Evolutionary conservation across 2,329 filamentous ascomycete genomes (phyloP).

Genomic region (Phoma sp.): DNA sequence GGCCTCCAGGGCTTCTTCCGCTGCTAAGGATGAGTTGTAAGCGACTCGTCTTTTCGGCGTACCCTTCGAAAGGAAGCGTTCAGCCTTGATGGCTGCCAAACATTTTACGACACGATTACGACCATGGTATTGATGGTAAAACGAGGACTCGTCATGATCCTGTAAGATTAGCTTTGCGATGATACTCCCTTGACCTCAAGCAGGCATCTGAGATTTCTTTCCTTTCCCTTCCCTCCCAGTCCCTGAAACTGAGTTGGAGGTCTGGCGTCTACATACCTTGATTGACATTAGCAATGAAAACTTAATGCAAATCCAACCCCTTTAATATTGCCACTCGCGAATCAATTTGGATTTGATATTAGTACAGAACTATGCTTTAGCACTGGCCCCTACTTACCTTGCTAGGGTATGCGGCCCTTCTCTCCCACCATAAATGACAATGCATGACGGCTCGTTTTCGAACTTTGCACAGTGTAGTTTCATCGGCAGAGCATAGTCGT

Average conservation of each 20-base stretch:
- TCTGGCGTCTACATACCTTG: constrained; percentile 30
- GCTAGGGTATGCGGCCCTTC: too few species aligned
- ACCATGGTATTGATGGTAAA: constrained; percentile 27
- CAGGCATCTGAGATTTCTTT: constrained; percentile 26
- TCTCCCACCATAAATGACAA: not conserved
- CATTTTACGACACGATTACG: constrained; percentile 33
- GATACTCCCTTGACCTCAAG: constrained; percentile 32
- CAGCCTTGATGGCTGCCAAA: constrained; percentile 19
- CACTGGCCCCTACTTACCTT: too few species aligned
- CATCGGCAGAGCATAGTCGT: not conserved
- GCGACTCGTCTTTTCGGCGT: not conserved
- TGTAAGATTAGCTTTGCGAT: constrained; percentile 37
- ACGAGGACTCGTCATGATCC: constrained; percentile 22
- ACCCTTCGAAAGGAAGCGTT: constrained; percentile 23
- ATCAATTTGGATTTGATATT: too few species aligned
- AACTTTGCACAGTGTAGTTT: not conserved
- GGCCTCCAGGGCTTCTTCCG: constrained; percentile 31
- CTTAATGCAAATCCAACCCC: not conserved
- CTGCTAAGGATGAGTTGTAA: constrained; percentile 56
- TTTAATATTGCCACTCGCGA: too few species aligned
- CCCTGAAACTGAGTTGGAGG: constrained; percentile 19
- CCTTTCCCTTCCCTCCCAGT: constrained; percentile 20
- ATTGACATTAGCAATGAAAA: constrained; percentile 30
- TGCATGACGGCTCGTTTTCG: not conserved
- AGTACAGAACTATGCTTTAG: too few species aligned